Conservation (phyloP, 306 rosid genomes). For the Oxytropis ochrocephala region DNA sequence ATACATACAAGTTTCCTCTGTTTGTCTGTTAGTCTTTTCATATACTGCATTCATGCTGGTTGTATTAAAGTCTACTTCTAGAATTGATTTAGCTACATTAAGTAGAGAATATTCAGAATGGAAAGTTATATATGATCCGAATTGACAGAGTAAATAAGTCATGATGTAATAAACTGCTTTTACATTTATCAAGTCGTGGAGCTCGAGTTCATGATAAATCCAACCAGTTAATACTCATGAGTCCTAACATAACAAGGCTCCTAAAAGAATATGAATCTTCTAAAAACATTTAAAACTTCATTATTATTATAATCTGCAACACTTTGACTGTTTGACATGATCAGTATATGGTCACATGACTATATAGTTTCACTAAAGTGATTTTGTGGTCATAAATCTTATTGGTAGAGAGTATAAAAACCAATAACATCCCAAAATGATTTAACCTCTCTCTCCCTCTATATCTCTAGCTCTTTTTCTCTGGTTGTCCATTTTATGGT, state of each 20-base stretch:
- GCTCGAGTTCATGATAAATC: not conserved
- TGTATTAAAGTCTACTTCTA: not conserved
- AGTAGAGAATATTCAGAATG: constrained; percentile 3
- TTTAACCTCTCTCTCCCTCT: not conserved
- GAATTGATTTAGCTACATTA: constrained; percentile 4
- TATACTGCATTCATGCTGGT: not conserved
- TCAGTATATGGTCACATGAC: not conserved
- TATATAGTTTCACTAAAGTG: not conserved
- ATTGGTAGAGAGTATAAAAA: not conserved
- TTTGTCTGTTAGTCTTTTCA: not conserved
- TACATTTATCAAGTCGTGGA: not conserved
- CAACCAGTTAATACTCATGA: not conserved
- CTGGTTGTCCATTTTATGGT: not conserved
- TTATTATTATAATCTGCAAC: not conserved
- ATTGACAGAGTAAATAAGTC: not conserved
- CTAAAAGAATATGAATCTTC: not conserved
- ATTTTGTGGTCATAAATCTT: not conserved
- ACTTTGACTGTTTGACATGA: too few relatives aligned
- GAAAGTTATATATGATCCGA: not conserved
- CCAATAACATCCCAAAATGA: not conserved
- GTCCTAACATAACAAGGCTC: not conserved
- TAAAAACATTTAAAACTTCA: not conserved
- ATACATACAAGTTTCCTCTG: not conserved
- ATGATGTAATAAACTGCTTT: not conserved
- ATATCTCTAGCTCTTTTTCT: too few relatives aligned